Evolutionary conservation across 371 early-diverging fungal genomes (phyloP).

Genomic region (Lichtheimia hyalospora): DNA sequence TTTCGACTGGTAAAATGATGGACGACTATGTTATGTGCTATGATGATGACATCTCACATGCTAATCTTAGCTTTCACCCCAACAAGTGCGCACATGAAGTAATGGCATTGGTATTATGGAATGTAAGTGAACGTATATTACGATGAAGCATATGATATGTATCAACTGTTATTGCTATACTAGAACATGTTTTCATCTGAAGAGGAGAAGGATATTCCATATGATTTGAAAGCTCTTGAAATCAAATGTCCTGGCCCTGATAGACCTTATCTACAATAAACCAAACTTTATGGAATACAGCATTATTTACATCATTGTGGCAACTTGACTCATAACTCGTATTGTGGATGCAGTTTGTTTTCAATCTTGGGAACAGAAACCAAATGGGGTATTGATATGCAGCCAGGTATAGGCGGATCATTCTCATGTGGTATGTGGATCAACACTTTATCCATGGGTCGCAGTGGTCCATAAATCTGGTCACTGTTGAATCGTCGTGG

Average conservation of each 20-base stretch:
- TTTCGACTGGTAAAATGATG: constrained; percentile 55
- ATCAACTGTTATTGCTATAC: background rate
- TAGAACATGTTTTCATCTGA: constrained; percentile 60
- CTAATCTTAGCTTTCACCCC: constrained; percentile 61
- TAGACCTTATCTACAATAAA: constrained; percentile 52
- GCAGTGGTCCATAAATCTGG: no score
- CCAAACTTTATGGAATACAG: background rate
- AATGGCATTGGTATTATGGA: constrained; percentile 66
- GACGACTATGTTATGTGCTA: background rate
- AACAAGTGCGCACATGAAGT: constrained; percentile 62
- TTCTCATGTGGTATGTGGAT: no score
- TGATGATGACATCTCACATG: background rate
- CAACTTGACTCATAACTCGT: no score
- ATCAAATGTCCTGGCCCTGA: constrained; percentile 54
- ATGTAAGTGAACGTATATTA: constrained; percentile 35
- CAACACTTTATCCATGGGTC: no score
- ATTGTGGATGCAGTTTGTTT: no score
- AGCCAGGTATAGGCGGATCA: no score
- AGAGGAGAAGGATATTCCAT: constrained; percentile 33
- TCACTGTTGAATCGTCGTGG: no score
- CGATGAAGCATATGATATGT: background rate
- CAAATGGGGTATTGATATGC: no score
- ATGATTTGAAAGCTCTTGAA: constrained; percentile 30
- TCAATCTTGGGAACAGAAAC: no score
- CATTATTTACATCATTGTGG: no score